Base-by-base conservation (phyloP, 83 land plant species). In the Picea mariana region DNA sequence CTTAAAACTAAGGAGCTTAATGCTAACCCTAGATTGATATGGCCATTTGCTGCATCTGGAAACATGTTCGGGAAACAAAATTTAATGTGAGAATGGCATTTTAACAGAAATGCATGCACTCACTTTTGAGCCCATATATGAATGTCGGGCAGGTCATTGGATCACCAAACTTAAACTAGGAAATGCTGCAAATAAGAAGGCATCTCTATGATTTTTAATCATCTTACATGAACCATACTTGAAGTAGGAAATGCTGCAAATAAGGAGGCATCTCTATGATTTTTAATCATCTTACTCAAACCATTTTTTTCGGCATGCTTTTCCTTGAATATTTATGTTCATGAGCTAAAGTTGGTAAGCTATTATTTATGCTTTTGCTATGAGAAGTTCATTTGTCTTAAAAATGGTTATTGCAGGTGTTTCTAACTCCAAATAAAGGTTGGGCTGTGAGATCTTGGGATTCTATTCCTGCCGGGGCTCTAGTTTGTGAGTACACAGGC, bases 401-500 rank as follows among this genome's bases (percentile, higher is more conserved):
- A 71, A 5, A 42, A 9, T 21, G 64, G 15, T 31, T 27, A 67
- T n/a, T 75, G 26, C 82, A 97, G 99, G 99, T 97, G 11, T 97
- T 97, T 81, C 93, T 87, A 69, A 95, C 99, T 0, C 82, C 67
- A 7, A 82, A 87, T 64, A 88, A 80, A 78, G 96, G 99, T 9
- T 97, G 99, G 99, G 98, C 94, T 21, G 86, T 97, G 8, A 80
- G 95, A 27, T 93, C 94, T 0, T 91, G 92, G 95, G 96, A 95
- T 80, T 87, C 91, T 15, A 97, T 97, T 69, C 90, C 96, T 13
- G 90, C 95, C 9, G 99, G 99, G 4, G 62, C 91, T 67, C 95
- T 92, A 77, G 84, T 97, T 23, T 93, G 98, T 79, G 96, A 97
- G 84, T 97, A 92, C 85, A 89, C 86, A 3, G 99, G 99, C 31